A percentile compares a stretch with the other conserved stretches of the same genome.
These are phyloP conservation scores for Vigna hirtella DNA, from an alignment of 306 rosid genomes.

Conservation along the genomic window DNA sequence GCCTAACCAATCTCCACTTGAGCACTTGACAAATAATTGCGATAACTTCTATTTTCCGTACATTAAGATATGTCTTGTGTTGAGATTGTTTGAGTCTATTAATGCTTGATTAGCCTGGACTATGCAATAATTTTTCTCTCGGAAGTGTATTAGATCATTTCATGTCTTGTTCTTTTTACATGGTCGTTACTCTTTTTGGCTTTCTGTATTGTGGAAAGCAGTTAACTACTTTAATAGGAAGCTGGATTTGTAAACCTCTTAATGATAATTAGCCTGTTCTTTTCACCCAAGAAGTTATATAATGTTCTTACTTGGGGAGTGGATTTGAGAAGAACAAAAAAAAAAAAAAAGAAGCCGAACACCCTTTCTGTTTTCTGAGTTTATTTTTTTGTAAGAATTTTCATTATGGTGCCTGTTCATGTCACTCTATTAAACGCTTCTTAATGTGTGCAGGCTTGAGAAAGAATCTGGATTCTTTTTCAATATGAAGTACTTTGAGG, in stretches of 20 bases:
- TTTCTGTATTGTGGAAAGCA: slow-evolving; percentile 11
- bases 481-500: slow-evolving; percentile 92
- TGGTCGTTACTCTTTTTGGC: slow-evolving; percentile 6
- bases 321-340: not conserved
- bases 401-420: not conserved
- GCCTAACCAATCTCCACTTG: not conserved
- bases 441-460: slow-evolving; percentile 68
- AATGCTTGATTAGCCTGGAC: not conserved
- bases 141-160: not conserved
- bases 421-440: slow-evolving; percentile 28
- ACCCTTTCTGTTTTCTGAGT: not conserved
- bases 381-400: not conserved
- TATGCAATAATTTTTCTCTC: not conserved
- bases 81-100: not conserved
- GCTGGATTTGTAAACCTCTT: not conserved
- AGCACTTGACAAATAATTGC: not conserved
- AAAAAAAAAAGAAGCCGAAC: not conserved
- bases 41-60: not conserved
- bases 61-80: not conserved
- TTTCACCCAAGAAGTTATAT: not conserved
- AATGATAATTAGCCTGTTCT: not conserved
- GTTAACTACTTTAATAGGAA: not conserved
- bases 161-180: not conserved
- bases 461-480: slow-evolving; percentile 90
- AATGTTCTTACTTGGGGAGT: not conserved